Evolutionary conservation across 1,284 basidiomycete genomes (phyloP).

Genomic region (Phaffia rhodozyma): DNA sequence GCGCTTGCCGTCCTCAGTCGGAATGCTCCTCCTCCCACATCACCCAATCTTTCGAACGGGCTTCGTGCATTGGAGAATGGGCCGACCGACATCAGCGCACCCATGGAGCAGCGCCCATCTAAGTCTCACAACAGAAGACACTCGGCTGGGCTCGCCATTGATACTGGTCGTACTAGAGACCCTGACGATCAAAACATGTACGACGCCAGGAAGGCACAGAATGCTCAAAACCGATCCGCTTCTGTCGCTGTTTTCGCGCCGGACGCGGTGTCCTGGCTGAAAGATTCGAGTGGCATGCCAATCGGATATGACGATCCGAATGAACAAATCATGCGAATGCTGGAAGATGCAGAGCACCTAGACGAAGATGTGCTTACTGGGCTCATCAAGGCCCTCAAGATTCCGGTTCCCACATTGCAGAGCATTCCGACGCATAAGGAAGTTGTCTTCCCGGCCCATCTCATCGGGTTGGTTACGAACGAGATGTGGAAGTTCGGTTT

Average conservation of each 20-base stretch:
- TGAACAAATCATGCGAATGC: constrained; percentile 86
- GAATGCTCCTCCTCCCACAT: constrained; percentile 39
- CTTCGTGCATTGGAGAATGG: constrained; percentile 28
- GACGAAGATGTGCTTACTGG: constrained; percentile 92
- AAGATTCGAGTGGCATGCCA: constrained; percentile 53
- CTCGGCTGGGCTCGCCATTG: constrained; percentile 57
- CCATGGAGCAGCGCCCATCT: constrained; percentile 22
- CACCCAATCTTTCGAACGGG: constrained; percentile 46
- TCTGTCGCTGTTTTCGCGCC: constrained; percentile 78
- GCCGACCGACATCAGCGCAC: constrained; percentile 41
- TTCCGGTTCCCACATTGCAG: constrained; percentile 77
- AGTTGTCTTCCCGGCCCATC: constrained; percentile 97
- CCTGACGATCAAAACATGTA: constrained; percentile 69
- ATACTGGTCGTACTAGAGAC: constrained; percentile 47
- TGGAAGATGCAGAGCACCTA: constrained; percentile 80
- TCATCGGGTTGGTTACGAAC: constrained; percentile 93
- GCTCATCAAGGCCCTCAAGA: constrained; percentile 81
- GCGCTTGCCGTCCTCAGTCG: constrained; percentile 73
- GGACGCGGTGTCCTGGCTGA: constrained; percentile 43
- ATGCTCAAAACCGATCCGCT: constrained; percentile 65
- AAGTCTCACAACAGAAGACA: constrained; percentile 53
- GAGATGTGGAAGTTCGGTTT: constrained; percentile 99
- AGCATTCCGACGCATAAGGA: constrained; percentile 92
- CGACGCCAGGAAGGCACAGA: constrained; percentile 56
- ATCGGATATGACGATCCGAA: constrained; percentile 74